A percentile compares a stretch with the other conserved stretches of the same genome.
These are phyloP conservation scores for Erodium texanum DNA, from an alignment of 441 rosid genomes.

Conservation along the genomic window DNA sequence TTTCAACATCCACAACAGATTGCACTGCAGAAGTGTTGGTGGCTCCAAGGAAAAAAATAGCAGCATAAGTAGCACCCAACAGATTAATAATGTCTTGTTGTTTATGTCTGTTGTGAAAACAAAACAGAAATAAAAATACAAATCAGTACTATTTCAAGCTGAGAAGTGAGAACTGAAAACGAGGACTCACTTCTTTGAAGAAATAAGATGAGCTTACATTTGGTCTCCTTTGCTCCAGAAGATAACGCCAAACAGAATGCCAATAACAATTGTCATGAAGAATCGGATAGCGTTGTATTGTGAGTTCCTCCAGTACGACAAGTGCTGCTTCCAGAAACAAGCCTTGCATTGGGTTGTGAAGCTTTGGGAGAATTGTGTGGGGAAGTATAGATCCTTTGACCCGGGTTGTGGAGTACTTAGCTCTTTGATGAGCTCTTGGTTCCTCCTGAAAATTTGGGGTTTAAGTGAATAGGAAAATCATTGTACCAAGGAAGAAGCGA, in stretches of 20 bases:
- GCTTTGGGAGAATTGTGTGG: conserved; percentile 48
- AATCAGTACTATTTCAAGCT: background rate
- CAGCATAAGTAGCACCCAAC: conserved; percentile 60
- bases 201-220: conserved; percentile 30
- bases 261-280: conserved; percentile 52
- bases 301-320: conserved; percentile 83
- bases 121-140: background rate
- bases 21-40: conserved; percentile 51
- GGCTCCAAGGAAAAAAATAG: conserved; percentile 53
- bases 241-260: conserved; percentile 57
- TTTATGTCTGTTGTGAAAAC: conserved; percentile 21
- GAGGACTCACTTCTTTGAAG: conserved; percentile 10
- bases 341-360: conserved; percentile 54
- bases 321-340: conserved; percentile 75
- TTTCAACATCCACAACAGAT: conserved; percentile 47
- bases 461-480: background rate
- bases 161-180: conserved; percentile 3
- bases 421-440: conserved; percentile 52
- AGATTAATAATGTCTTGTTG: conserved; percentile 52
- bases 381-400: conserved; percentile 53
- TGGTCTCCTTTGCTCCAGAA: conserved; percentile 68
- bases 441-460: conserved; percentile 40
- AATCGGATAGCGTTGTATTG: conserved; percentile 66
- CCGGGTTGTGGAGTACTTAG: conserved; percentile 50
- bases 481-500: background rate